Base-by-base conservation (phyloP, 805 yeast species). In the Suhomyces sp. region DNA sequence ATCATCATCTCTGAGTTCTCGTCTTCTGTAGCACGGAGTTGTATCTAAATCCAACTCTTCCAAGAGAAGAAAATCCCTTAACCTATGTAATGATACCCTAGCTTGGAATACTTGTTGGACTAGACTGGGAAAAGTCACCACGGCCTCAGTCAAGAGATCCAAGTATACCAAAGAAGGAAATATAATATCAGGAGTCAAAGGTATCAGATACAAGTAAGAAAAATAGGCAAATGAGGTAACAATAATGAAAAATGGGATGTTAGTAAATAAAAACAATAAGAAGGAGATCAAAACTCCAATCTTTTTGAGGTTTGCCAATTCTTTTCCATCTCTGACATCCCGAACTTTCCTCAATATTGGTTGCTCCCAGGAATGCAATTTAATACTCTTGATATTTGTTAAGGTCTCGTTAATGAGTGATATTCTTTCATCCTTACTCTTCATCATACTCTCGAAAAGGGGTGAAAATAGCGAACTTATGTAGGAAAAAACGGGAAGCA, bases 341-440 rank as follows among this genome's bases (percentile, higher is more conserved):
- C 62, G 48, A 8, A 82, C 54, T 42, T 71, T 73, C 14, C 64
- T 60, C 22, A 77, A 47, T 79, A 80, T 77, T 16, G 87, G 81
- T 20, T 62, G 59, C 51, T 82, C 88, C 83, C 86, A 81, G 0
- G 84, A 77, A 48, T 80, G 82, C 19, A 82, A 58, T 47, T 82
- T 82, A 46, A 82, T 75, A 34, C 79, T 70, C 48, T 80, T 81
- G 32, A 81, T 76, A 19, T 79, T 70, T 24, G 69, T 66, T 31
- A 82, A 53, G 10, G 82, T 64, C 46, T 82, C 88, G 14, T 74
- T 67, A 12, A 78, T 75, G 15, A 72, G 58, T n/a, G 74, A 68
- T 2, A 81, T 73, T 60, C 88, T 68, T 14, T 59, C 58, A 52
- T 82, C 88, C 43, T 79, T 81, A 38, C 68, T 67, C 34, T 65